Base-by-base conservation (phyloP, 2,329 filamentous ascomycete species). In the Cephalotrichum gorgonifer region DNA sequence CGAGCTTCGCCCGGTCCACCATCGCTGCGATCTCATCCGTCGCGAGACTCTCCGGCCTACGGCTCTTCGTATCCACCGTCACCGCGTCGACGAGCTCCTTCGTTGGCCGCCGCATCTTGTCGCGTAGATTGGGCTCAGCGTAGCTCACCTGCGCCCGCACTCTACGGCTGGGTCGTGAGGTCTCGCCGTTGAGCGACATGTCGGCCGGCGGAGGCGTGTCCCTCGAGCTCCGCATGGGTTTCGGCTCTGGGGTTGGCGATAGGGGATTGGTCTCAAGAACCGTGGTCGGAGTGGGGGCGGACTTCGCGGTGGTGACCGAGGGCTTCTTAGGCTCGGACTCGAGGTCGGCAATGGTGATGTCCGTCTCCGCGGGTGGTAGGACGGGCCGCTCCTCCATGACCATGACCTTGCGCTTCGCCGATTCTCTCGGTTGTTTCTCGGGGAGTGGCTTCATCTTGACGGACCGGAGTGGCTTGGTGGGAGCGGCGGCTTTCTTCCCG, bases 81-180 rank as follows among this genome's bases (percentile, higher is more conserved):
- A 91, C 86, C 1, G 86, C 86, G 62, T 89, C 85, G 31, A 84
- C 78, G 9, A 90, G 65, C 54, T 87, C 80, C 60, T 87, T 87
- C 1, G 83, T 86, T 22, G 87, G 86, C 51, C 87, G 77, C 51
- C 87, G 78, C 86, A 93, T 90, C 67, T 93, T 93, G 60, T 83
- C 85, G 53, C 85, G 76, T 39, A 93, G 70, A 58, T 86, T 91
- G 1, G 87, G 87, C 62, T 91, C 86, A 11, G 86, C 85, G 62
- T 93, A 93, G 68, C 85, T 91, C 53, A 93, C 77, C 45, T 81
- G 74, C 11, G 78, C 69, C 57, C 84, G 74, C 44, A 79, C 78
- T 54, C 87, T 77, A 55, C 87, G 73, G 56, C 81, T 84, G 22
- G 79, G 77, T 42, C 87, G 75, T 26, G 77, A 72, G 26, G 75